Conservation (phyloP, 1,139 yeast genomes). For the Kodamaea alishanica region DNA sequence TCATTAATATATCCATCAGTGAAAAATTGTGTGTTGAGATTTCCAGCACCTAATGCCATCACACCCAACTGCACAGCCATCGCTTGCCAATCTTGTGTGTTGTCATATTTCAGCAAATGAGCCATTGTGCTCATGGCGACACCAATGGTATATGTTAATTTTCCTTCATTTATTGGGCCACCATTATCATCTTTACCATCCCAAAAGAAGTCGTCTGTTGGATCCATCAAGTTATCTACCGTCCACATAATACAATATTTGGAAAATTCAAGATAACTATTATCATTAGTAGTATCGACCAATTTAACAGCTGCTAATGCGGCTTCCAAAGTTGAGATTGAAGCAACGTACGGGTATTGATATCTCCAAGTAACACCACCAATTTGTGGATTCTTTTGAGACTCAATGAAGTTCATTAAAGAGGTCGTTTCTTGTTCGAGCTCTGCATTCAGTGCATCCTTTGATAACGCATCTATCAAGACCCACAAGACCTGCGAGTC, state of each 20-base stretch:
- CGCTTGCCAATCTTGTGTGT: conserved; percentile 11
- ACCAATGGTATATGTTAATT: conserved; percentile 38
- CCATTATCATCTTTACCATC: conserved; percentile 27
- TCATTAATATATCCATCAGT: conserved; percentile 13
- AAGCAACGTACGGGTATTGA: conserved; percentile 28
- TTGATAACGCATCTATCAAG: conserved; percentile 19
- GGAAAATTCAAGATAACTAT: conserved; percentile 20
- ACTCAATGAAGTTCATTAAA: conserved; percentile 15
- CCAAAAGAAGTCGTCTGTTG: conserved; percentile 25
- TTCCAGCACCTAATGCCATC: conserved; percentile 11
- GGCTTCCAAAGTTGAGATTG: conserved; percentile 33
- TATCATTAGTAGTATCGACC: conserved; percentile 18
- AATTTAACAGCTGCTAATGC: conserved; percentile 34
- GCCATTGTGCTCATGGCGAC: conserved; percentile 31
- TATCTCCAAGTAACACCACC: conserved; percentile 35
- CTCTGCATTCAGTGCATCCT: conserved; percentile 14
- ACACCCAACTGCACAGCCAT: conserved; percentile 15
- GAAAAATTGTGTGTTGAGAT: conserved; percentile 11
- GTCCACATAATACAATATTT: conserved; percentile 24
- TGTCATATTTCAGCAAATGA: conserved; percentile 16
- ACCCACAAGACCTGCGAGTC: conserved; percentile 36
- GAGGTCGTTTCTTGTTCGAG: conserved; percentile 16
- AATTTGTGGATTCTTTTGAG: conserved; percentile 17
- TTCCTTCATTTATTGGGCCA: conserved; percentile 26
- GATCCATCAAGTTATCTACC: conserved; percentile 27